Percentiles rank a stretch among this genome's conserved stretches.
These are phyloP conservation scores for Orbilia oligospora DNA, from an alignment of 2,329 filamentous ascomycete genomes.

Conservation along the genomic window DNA sequence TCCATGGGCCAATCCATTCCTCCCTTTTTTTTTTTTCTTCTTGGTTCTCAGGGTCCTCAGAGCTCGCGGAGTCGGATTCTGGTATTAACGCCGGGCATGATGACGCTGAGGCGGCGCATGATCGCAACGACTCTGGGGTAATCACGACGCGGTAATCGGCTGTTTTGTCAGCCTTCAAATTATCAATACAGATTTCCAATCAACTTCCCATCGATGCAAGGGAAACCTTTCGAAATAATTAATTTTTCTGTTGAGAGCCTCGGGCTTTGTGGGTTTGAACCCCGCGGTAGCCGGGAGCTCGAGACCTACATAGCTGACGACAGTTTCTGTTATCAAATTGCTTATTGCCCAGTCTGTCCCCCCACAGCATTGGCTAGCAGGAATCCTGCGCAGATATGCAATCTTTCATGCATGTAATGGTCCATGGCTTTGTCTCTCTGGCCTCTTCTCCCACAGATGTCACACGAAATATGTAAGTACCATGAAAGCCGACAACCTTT, in stretches of 20 bases:
- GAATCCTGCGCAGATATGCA: constrained; percentile 49
- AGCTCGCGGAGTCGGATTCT: constrained; percentile 21
- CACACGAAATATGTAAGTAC: constrained; percentile 52
- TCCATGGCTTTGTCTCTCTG: constrained; percentile 46
- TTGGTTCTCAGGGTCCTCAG: constrained; percentile 23
- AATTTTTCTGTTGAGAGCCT: constrained; percentile 42
- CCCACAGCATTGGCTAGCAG: constrained; percentile 31
- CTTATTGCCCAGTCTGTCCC: constrained; percentile 46
- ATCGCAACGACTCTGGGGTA: constrained; percentile 15
- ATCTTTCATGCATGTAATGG: constrained; percentile 60
- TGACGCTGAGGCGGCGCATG: constrained; percentile 13
- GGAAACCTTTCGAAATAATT: constrained; percentile 35
- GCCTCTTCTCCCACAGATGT: constrained; percentile 54
- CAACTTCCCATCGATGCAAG: constrained; percentile 34
- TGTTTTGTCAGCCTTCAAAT: constrained; percentile 55
- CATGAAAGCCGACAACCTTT: constrained; percentile 50
- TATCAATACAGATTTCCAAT: constrained; percentile 60
- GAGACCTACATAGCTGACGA: constrained; percentile 19
- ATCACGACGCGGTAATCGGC: constrained; percentile 15
- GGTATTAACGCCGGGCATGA: constrained; percentile 9
- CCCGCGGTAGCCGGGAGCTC: constrained; percentile 55
- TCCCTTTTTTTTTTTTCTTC: background rate
- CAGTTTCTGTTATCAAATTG: constrained; percentile 46
- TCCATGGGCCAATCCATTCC: constrained; percentile 47
- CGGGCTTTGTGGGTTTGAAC: constrained; percentile 48